Evolutionary conservation across 2,329 filamentous ascomycete species (phyloP), one percentile per base, ranked within the genome.

Genomic region (Ceratocystiopsis brevicomis): DNA sequence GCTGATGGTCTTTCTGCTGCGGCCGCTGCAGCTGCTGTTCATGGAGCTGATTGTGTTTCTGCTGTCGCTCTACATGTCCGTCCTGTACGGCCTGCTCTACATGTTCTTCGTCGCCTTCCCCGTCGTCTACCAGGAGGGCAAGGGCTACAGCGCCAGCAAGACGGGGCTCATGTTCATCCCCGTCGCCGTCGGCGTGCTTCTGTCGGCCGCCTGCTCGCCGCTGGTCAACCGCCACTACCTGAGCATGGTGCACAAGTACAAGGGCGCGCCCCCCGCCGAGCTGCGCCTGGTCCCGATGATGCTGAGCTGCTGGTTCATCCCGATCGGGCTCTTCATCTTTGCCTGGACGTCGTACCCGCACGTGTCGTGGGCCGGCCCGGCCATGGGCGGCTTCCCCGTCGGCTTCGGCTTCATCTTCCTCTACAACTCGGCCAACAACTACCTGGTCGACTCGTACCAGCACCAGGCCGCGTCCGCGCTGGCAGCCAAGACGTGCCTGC

Each of bases 101-200:
- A 81, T 83, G 78, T 82, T 81, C 65, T 82, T 82, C 62, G 67
- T 81, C 46, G 77, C 77, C 46, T 81, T 63, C 54, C 71, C 74
- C 32, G 72, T 78, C 52, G 66, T 94, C 45, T 94, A 81, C 62
- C 71, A 84, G 51, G 66, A 76, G 58, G 80, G 81, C 46, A 92
- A 93, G 61, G 81, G 81, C 3, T 93, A 79, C 60, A 74, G 68
- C 4, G 69, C 82, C 25, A 71, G 80, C 34, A 77, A 65, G 25
- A 86, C 83, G 0, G 85, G 84, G 39, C 67, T 92, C 10, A 88
- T 90, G 79, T 92, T 92, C 59, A 86, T 90, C 48, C 83, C 83
- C 2, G 58, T 90, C 39, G 82, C 83, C 9, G 62, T 90, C 16
- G 84, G 84, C 41, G 49, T 90, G 15, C 16, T 88, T 2, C 47